These are phyloP conservation scores for Oleoguttula mirabilis DNA, from an alignment of 495 filamentous ascomycete genomes.

Conservation along the genomic window DNA sequence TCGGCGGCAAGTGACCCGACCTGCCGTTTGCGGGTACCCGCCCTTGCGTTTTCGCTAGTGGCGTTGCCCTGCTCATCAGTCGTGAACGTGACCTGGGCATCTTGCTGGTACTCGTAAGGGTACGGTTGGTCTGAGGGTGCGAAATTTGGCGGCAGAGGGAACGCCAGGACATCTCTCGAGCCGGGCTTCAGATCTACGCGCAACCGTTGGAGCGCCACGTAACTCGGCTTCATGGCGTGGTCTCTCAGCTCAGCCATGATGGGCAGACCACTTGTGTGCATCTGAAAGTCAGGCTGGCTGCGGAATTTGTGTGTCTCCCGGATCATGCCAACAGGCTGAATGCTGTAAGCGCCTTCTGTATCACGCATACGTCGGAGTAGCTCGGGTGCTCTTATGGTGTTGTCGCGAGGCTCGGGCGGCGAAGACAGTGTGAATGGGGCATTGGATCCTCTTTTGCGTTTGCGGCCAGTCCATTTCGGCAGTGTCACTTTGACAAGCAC, in stretches of 20 bases:
- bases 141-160: slow-evolving; percentile 71
- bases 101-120: slow-evolving; percentile 38
- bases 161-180: slow-evolving; percentile 42
- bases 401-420: background rate
- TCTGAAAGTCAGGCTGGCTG: slow-evolving; percentile 63
- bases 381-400: slow-evolving; percentile 10
- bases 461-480: slow-evolving; percentile 75
- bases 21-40: slow-evolving; percentile 37
- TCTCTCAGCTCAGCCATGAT: slow-evolving; percentile 58
- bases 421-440: slow-evolving; percentile 41
- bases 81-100: slow-evolving; percentile 31
- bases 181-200: slow-evolving; percentile 55
- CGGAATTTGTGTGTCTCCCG: slow-evolving; percentile 78
- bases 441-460: slow-evolving; percentile 60
- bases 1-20: slow-evolving; percentile 54
- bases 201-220: slow-evolving; percentile 62
- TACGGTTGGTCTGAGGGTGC: slow-evolving; percentile 55
- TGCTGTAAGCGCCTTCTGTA: slow-evolving; percentile 53
- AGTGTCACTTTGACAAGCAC: slow-evolving; percentile 76
- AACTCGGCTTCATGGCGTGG: slow-evolving; percentile 50
- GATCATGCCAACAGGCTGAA: slow-evolving; percentile 62
- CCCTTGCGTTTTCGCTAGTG: slow-evolving; percentile 39
- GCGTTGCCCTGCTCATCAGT: slow-evolving; percentile 33
- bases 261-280: slow-evolving; percentile 44
- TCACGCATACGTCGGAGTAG: slow-evolving; percentile 58